Evolutionary conservation across 2,329 filamentous ascomycete species (phyloP), one percentile per base, ranked within the genome.

Genomic region (Trichoderma sp.): DNA sequence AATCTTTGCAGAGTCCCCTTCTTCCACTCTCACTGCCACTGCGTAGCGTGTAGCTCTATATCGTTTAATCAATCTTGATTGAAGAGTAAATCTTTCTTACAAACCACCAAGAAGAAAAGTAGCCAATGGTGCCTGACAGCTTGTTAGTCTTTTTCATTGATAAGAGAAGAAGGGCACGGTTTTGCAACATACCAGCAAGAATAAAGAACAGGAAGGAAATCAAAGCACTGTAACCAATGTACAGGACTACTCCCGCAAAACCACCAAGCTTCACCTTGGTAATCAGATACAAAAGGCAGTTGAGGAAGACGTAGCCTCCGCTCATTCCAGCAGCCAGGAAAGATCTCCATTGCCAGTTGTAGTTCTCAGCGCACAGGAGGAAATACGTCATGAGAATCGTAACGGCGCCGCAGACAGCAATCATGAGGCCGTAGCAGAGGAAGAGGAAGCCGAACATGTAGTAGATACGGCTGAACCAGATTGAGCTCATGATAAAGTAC

Each of bases 381-480:
- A 98, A 98, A 82, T 99, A 99, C 0, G 97, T 92, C 86, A 98
- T 91, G 21, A 99, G 84, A 10, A 98, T 90, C 0, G 96, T 98
- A 52, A 96, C 95, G 0, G 94, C 91, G 0, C 95, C 95, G 70
- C 92, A 94, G 1, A 96, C 98, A 75, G 97, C 92, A 75, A 98
- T 93, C 94, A 99, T 97, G 61, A 99, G 87, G 13, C 92, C 94
- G 77, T 97, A 99, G 85, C 94, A 97, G 68, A 99, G 87, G 85
- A 99, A 99, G 43, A 99, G 84, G 86, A 99, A 99, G 27, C 96
- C 96, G 76, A 99, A 99, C 96, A 99, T 99, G 87, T 99, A 99
- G 86, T 99, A 99, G 73, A 99, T 96, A 81, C 96, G 93, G 84
- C 91, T 95, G 81, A 96, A 97, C 96, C 96, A 99, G 78, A 99